A percentile compares a stretch with the other conserved stretches of the same genome.
phyloP scores from a whole-genome alignment of 176 grass and related monocot species.

The Bothriochloa decipiens region DNA sequence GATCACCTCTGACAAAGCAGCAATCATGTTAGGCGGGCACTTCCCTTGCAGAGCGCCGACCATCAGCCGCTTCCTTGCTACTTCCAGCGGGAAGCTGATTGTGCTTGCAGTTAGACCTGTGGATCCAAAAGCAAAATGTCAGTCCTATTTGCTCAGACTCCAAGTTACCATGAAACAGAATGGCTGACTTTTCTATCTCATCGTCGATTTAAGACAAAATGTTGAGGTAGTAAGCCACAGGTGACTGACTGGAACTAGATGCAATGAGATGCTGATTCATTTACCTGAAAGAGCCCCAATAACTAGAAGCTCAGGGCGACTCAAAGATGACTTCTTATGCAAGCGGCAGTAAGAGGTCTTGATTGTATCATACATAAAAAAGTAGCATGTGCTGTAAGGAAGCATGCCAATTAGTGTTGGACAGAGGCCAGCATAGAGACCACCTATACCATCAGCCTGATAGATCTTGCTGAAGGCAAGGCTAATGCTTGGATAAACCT shows the following conservation, averaged over 20 bases:
- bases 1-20: constrained; percentile 72
- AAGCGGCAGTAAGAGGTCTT: constrained; percentile 76
- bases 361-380: constrained; percentile 83
- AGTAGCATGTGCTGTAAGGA: constrained; percentile 91
- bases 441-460: constrained; percentile 56
- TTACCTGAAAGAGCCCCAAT: constrained; percentile 81
- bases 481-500: constrained; percentile 66
- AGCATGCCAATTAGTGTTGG: constrained; percentile 82
- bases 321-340: constrained; percentile 64
- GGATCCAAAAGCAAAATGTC: constrained; percentile 2
- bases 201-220: background rate
- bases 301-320: constrained; percentile 64
- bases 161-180: background rate
- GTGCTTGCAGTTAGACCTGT: constrained; percentile 83
- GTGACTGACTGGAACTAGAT: background rate
- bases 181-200: background rate
- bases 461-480: constrained; percentile 71
- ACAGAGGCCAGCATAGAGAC: constrained; percentile 76
- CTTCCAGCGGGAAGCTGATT: constrained; percentile 87
- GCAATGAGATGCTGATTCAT: background rate
- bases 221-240: constrained; percentile 4
- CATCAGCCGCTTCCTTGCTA: constrained; percentile 90
- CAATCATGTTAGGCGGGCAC: constrained; percentile 77
- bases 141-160: constrained; percentile 25
- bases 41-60: constrained; percentile 70